A percentile compares a stretch with the other conserved stretches of the same genome.
Evolutionary conservation across 2,329 filamentous ascomycete species (phyloP).

Genomic region (Elsinoe arachidis): DNA sequence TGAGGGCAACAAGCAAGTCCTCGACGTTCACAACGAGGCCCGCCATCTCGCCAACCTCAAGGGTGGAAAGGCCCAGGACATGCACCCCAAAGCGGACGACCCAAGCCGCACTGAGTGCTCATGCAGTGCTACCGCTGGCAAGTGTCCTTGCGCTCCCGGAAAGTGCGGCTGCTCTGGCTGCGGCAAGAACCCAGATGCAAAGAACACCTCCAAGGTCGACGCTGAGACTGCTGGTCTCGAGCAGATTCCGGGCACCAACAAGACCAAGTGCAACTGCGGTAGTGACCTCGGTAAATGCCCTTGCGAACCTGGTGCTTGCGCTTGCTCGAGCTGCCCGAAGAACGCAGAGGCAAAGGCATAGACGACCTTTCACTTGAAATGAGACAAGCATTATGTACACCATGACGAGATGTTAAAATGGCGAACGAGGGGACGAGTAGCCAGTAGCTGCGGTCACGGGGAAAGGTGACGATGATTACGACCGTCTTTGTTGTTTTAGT

Average conservation of each 20-base stretch:
- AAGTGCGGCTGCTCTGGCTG: constrained; percentile 40
- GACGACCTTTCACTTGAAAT: not conserved
- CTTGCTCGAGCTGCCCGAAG: constrained; percentile 24
- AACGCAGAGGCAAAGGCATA: constrained; percentile 11
- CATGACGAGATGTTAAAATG: not conserved
- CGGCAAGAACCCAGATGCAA: constrained; percentile 36
- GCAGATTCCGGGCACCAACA: constrained; percentile 43
- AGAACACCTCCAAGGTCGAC: constrained; percentile 16
- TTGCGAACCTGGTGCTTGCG: constrained; percentile 40
- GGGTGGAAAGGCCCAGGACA: constrained; percentile 52
- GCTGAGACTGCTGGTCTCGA: constrained; percentile 30
- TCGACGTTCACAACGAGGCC: constrained; percentile 90
- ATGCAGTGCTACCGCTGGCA: constrained; percentile 34
- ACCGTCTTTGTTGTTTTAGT: constrained; percentile 3
- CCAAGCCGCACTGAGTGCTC: constrained; percentile 39
- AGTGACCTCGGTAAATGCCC: constrained; percentile 37
- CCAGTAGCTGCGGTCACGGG: not conserved
- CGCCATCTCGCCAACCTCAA: constrained; percentile 81
- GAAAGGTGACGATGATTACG: not conserved
- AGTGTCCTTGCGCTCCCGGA: constrained; percentile 38
- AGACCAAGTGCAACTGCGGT: constrained; percentile 44
- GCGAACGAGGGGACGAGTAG: not conserved
- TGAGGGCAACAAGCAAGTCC: constrained; percentile 74
- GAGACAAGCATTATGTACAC: not conserved
- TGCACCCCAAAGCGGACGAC: constrained; percentile 30